These are phyloP conservation scores for Noccaea bulbosa DNA, from an alignment of 345 rosid genomes.

Conservation along the genomic window DNA sequence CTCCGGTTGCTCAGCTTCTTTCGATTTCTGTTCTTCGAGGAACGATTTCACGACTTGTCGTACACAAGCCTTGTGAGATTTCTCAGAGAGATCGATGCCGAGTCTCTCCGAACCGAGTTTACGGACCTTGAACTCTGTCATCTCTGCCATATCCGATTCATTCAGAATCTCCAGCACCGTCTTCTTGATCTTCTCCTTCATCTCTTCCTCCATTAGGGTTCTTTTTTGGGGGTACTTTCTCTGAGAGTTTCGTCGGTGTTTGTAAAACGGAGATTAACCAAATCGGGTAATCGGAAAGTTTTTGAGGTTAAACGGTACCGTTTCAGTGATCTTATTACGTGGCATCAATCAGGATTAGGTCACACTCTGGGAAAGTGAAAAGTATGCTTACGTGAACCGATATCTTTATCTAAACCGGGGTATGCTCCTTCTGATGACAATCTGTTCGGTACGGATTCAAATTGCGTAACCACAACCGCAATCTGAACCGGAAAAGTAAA, in stretches of 20 bases:
- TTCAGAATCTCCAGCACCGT: conserved; percentile 66
- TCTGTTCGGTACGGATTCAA: conserved; percentile 6
- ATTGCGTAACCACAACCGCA: conserved; percentile 1
- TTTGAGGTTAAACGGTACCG: conserved; percentile 3
- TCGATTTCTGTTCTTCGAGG: conserved; percentile 61
- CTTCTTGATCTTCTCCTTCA: conserved; percentile 53
- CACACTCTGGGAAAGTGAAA: background rate
- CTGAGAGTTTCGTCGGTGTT: background rate
- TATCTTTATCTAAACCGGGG: conserved; percentile 16
- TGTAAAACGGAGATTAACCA: background rate
- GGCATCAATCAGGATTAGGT: background rate
- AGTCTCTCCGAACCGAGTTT: conserved; percentile 67
- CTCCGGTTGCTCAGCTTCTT: conserved; percentile 21
- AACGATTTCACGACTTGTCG: conserved; percentile 62
- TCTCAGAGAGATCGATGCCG: conserved; percentile 64
- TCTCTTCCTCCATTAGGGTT: conserved; percentile 59
- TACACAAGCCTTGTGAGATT: conserved; percentile 67
- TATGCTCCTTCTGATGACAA: background rate
- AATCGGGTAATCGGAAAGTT: conserved; percentile 24
- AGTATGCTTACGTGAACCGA: conserved; percentile 30
- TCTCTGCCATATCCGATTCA: conserved; percentile 68
- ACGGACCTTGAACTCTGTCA: conserved; percentile 81
- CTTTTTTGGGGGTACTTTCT: background rate
- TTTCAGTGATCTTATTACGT: conserved; percentile 17
- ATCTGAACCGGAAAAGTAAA: conserved; percentile 8